These are phyloP conservation scores for Debaryomycetaceae sp. DNA, from an alignment of 1,139 yeast genomes.

Conservation along the genomic window DNA sequence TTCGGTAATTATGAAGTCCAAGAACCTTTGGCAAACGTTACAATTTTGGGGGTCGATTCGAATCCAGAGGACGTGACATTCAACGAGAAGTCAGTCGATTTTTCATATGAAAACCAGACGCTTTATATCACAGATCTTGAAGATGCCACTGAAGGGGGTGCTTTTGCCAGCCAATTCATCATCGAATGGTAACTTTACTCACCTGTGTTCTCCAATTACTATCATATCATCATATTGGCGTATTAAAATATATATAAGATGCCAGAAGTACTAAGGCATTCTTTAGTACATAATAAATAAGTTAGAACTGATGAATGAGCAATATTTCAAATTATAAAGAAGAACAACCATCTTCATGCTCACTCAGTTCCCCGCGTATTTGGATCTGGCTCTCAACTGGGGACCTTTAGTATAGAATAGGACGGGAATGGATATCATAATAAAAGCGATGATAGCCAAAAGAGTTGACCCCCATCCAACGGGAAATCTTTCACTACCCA, in stretches of 20 bases:
- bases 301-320: too few species aligned
- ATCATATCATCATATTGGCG: too few species aligned
- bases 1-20: constrained; percentile 16
- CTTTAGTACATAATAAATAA: too few species aligned
- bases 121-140: constrained; percentile 15
- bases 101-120: constrained; percentile 12
- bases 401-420: constrained; percentile 48
- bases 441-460: constrained; percentile 39
- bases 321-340: too few species aligned
- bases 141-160: constrained; percentile 11
- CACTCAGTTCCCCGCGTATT: constrained; percentile 20
- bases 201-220: too few species aligned
- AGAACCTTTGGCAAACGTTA: constrained; percentile 22
- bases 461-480: constrained; percentile 56
- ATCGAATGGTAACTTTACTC: constrained; percentile 10
- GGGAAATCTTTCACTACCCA: constrained; percentile 44
- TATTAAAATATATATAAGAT: too few species aligned
- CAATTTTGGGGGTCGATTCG: constrained; percentile 20
- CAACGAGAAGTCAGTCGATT: constrained; percentile 10
- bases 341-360: too few species aligned
- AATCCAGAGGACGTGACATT: constrained; percentile 18
- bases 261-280: too few species aligned
- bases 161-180: constrained; percentile 12
- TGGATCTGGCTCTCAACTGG: constrained; percentile 43
- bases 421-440: constrained; percentile 45